A percentile compares a stretch with the other conserved stretches of the same genome.
These are phyloP conservation scores for Stevia rebaudiana DNA, from an alignment of 140 eudicot species.

Conservation along the genomic window DNA sequence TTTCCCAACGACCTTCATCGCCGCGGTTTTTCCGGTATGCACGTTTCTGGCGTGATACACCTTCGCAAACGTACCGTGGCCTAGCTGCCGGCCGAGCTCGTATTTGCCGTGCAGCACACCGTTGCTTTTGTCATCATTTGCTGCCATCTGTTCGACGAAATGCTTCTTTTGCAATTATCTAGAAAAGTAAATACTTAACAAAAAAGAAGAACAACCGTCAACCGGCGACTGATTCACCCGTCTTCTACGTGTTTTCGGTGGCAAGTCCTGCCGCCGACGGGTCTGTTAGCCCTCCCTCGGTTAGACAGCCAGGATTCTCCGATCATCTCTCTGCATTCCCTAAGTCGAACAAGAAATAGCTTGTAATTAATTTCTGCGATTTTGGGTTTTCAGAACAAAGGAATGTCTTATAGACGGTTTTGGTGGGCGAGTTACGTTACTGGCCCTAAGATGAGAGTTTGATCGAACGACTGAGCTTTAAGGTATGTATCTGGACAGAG, in stretches of 20 bases:
- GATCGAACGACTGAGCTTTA: slow-evolving; percentile 25
- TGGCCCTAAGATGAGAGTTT: slow-evolving; percentile 7
- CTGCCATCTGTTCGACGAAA: slow-evolving; percentile 23
- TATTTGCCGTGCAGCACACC: slow-evolving; percentile 62
- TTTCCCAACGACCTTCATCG: slow-evolving; percentile 74
- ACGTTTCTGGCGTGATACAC: slow-evolving; percentile 69
- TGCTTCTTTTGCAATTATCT: background rate
- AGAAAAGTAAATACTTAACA: background rate
- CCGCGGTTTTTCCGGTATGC: slow-evolving; percentile 57
- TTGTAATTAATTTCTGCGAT: background rate
- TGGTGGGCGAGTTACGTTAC: background rate
- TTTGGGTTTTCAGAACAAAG: background rate
- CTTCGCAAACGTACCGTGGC: slow-evolving; percentile 77
- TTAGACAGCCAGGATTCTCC: slow-evolving; percentile 45
- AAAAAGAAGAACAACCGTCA: background rate
- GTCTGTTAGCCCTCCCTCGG: slow-evolving; percentile 28
- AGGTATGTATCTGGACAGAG: slow-evolving; percentile 21
- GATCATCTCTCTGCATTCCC: slow-evolving; percentile 89
- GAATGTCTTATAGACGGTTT: slow-evolving; percentile 21
- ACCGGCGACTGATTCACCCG: slow-evolving; percentile 54
- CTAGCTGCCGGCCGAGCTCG: slow-evolving; percentile 75
- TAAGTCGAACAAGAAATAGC: slow-evolving; percentile 4
- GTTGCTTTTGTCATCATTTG: slow-evolving; percentile 32
- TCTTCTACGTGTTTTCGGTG: slow-evolving; percentile 90
- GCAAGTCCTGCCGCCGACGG: slow-evolving; percentile 61